phyloP scores from a whole-genome alignment of 1,139 yeast species.

The Yamadazyma buinensis region DNA sequence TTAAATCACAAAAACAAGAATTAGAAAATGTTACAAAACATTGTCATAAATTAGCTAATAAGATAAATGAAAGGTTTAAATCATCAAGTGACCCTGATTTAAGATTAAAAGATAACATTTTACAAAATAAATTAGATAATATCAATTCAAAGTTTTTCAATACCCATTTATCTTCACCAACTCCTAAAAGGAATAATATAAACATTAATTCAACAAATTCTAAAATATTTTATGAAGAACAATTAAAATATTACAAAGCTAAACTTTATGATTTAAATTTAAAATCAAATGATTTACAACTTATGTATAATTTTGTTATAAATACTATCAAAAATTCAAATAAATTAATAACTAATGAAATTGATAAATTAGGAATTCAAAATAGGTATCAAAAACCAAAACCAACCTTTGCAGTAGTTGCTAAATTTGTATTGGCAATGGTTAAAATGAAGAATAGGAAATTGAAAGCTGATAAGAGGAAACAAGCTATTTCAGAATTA shows the following conservation, averaged over 20 bases:
- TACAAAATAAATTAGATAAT: constrained; percentile 11
- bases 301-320: constrained; percentile 48
- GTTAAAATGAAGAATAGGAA: constrained; percentile 46
- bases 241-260: constrained; percentile 35
- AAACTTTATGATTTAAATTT: constrained; percentile 34
- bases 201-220: constrained; percentile 9
- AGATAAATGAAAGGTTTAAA: constrained; percentile 19
- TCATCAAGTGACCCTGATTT: constrained; percentile 5
- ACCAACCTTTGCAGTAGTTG: constrained; percentile 33
- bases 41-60: constrained; percentile 29
- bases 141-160: constrained; percentile 7
- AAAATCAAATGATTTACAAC: constrained; percentile 46
- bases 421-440: constrained; percentile 54
- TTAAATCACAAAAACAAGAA: constrained; percentile 21
- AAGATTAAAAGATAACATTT: constrained; percentile 5
- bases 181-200: constrained; percentile 1
- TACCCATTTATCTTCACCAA: constrained; percentile 9
- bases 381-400: constrained; percentile 32
- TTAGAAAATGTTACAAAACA: constrained; percentile 24
- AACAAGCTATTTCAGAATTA: constrained; percentile 4
- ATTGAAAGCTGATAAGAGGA: constrained; percentile 25
- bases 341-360: constrained; percentile 34
- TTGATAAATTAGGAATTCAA: constrained; percentile 48
- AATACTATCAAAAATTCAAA: constrained; percentile 45
- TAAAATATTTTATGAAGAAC: constrained; percentile 17